These are phyloP conservation scores for Nidularia pulvinata DNA, from an alignment of 768 basidiomycete species.

Conservation along the genomic window DNA sequence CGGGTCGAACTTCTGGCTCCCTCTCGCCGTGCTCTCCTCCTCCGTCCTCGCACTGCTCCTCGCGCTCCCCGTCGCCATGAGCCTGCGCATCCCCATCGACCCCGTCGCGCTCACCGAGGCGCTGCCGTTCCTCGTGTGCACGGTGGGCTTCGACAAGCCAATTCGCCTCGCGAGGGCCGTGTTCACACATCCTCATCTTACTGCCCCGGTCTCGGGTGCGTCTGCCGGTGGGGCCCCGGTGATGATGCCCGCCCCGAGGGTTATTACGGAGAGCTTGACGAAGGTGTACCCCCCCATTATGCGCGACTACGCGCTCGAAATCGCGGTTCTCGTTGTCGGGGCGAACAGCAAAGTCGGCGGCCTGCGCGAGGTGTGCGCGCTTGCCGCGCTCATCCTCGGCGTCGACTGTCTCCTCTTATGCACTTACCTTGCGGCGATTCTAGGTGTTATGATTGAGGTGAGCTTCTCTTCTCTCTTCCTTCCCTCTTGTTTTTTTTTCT, in stretches of 20 bases:
- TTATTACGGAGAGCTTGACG: slow-evolving; percentile 83
- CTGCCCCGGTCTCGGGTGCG: slow-evolving; percentile 23
- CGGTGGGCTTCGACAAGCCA: slow-evolving; percentile 98
- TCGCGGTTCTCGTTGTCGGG: slow-evolving; percentile 86
- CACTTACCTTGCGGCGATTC: slow-evolving; percentile 86
- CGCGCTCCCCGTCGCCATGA: slow-evolving; percentile 72
- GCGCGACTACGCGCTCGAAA: slow-evolving; percentile 91
- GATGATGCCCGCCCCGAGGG: slow-evolving; percentile 78
- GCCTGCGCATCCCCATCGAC: slow-evolving; percentile 85
- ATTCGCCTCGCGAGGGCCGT: slow-evolving; percentile 89
- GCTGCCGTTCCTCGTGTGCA: slow-evolving; percentile 96
- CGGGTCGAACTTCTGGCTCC: slow-evolving; percentile 62
- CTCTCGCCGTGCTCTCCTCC: slow-evolving; percentile 75
- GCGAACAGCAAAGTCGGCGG: slow-evolving; percentile 88
- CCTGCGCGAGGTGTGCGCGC: slow-evolving; percentile 90
- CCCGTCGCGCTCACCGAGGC: slow-evolving; percentile 94
- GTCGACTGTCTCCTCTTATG: slow-evolving; percentile 89
- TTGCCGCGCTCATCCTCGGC: slow-evolving; percentile 85
- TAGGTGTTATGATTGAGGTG: slow-evolving; percentile 97
- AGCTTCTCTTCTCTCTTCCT: slow-evolving; percentile 11
- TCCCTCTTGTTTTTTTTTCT: background rate
- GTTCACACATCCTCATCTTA: slow-evolving; percentile 77
- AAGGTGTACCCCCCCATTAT: slow-evolving; percentile 83
- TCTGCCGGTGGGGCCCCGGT: slow-evolving; percentile 10
- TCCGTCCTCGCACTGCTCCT: slow-evolving; percentile 84